Base-by-base conservation (phyloP, 768 basidiomycete genomes). In the Grammothele lineata region DNA sequence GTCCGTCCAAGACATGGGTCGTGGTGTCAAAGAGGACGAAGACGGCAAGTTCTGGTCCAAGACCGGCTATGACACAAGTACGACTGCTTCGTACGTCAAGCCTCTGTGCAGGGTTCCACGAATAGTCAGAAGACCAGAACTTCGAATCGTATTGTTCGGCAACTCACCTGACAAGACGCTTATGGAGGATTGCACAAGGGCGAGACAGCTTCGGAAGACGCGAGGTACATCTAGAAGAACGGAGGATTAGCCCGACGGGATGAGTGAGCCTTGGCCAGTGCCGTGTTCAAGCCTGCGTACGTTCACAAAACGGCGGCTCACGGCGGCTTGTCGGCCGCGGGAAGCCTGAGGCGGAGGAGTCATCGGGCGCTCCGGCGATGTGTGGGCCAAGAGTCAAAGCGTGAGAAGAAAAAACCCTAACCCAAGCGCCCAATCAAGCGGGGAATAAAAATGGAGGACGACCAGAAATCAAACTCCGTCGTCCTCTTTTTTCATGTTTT, bases 401-500 rank as follows among this genome's bases (percentile, higher is more conserved):
- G 51, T 53, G 51, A 43, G 51, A 53, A 25, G 25, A 37, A 34
- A n/a, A 5, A 40, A 47, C 45, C 51, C 46, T 52, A 52, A 53
- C 46, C 50, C 47, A 37, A 43, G 42, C 51, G 45, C 45, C 27
- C 25, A 35, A 37, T 46, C 33, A 43, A 25, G 37, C 40, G 40
- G 40, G 36, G 24, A 35, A 45, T 50, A 50, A 48, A 48, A 44
- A 21, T 27, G n/a, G 17, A 38, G 17, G 33, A 43, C 30, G 37
- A 26, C 30, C 33, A 15, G 47, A 40, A 36, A 42, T 53, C 34
- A 10, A 36, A 45, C 51, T 53, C 46, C 51, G 51, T 37, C 46
- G 33, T 40, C 38, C 40, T 37, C 45, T 47, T 53, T 43, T 52
- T 53, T 53, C 51, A 53, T 53, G 51, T 53, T 53, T 53, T 53